A percentile compares a stretch with the other conserved stretches of the same genome.
These are phyloP conservation scores for Suillus hirtellus DNA, from an alignment of 768 basidiomycete species.

Conservation along the genomic window DNA sequence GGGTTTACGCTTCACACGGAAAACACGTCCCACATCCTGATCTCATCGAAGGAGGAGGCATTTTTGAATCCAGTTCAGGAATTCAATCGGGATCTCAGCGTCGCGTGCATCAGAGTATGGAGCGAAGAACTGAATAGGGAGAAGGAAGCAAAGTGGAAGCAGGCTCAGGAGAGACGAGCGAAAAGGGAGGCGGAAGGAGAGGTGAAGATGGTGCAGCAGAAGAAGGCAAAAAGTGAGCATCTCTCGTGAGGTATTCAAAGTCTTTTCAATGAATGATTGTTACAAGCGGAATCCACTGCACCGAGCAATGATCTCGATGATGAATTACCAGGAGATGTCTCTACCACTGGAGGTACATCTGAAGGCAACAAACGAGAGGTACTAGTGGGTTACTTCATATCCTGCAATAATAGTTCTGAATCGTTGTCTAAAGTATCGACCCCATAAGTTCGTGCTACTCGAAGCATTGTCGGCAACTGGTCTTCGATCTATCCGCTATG, in stretches of 20 bases:
- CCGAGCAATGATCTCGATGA: not conserved
- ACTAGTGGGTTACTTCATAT: slow-evolving; percentile 16
- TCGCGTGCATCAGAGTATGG: slow-evolving; percentile 90
- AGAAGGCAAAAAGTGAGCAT: slow-evolving; percentile 46
- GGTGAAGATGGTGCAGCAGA: slow-evolving; percentile 27
- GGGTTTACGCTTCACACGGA: slow-evolving; percentile 81
- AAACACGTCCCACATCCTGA: slow-evolving; percentile 78
- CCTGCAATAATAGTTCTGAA: slow-evolving; percentile 10
- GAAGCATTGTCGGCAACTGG: slow-evolving; percentile 97
- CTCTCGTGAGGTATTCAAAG: not conserved
- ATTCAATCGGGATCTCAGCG: slow-evolving; percentile 93
- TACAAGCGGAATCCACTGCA: slow-evolving; percentile 1
- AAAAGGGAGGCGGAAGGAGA: slow-evolving; percentile 25
- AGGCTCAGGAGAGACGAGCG: slow-evolving; percentile 49
- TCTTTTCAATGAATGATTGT: not conserved
- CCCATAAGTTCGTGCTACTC: slow-evolving; percentile 73
- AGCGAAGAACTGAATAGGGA: slow-evolving; percentile 66
- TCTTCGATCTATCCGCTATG: slow-evolving; percentile 93
- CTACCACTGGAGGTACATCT: not conserved
- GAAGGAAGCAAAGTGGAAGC: slow-evolving; percentile 64
- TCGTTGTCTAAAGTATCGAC: slow-evolving; percentile 42
- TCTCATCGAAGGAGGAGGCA: slow-evolving; percentile 70
- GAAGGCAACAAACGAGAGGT: slow-evolving; percentile 23
- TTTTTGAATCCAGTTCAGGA: slow-evolving; percentile 98
- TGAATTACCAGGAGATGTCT: slow-evolving; percentile 1